Base-by-base conservation (phyloP, 768 basidiomycete species). In the Rubroboletus pulcherrimus region DNA sequence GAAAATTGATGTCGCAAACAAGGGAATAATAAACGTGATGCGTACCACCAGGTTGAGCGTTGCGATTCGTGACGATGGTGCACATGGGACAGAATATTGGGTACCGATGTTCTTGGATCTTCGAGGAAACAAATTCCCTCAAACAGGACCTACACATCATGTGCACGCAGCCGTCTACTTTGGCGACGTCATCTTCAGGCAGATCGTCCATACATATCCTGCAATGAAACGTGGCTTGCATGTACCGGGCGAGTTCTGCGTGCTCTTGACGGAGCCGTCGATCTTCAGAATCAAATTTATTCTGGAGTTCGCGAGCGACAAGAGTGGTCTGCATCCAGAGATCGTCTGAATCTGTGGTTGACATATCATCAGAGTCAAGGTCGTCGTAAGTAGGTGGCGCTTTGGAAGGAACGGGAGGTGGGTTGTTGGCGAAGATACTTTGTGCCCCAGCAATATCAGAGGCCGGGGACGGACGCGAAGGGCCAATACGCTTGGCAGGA, bases 61-160 rank as follows among this genome's bases (percentile, higher is more conserved):
- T 54, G 14, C 65, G 55, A 10, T 58, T 62, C 31, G 69, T 63
- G 15, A 72, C 65, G 14, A 50, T 40, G 7, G 72, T 67, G 56
- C 87, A 89, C 33, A 77, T 61, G 1, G 86, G 87, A 66, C 86
- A 88, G 12, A 78, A 63, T 31, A 88, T 79, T 5, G 86, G 86
- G 46, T 78, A 86, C 10, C 75, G 76, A 50, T 75, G 76, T 37
- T 83, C 81, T 15, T 73, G 71, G 19, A 87, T 72, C 66, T 78
- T 79, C 6, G 76, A 70, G 31, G 60, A 60, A 12, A 80, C 69
- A 49, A 80, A 77, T 5, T 56, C 58, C 51, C 65, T 70, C 47
- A 86, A 57, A 62, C 87, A 88, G 2, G 70, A 63, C 48, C 81
- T 72, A 66, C 87, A 88, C 63, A 81, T 80, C 15, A 56, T 57